phyloP scores from a whole-genome alignment of 208 protist species.

The Leishmania amazonensis region DNA sequence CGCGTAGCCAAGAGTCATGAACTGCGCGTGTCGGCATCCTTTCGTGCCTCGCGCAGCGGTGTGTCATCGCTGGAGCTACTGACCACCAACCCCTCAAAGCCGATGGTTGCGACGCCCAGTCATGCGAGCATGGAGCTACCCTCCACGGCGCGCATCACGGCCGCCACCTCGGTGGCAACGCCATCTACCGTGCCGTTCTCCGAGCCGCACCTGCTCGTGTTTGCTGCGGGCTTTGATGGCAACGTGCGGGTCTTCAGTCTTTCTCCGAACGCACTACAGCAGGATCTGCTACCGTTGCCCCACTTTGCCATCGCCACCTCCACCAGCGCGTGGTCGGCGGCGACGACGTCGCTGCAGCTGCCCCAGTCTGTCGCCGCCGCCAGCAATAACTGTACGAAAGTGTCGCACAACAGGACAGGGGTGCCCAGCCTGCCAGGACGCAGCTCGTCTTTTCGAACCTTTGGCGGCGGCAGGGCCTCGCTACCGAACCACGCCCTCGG shows the following conservation, averaged over 20 bases:
- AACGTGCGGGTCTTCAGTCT: slow-evolving; percentile 70
- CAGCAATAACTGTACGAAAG: background rate
- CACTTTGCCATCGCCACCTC: background rate
- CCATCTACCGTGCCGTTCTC: background rate
- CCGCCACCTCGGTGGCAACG: background rate
- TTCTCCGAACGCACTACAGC: background rate
- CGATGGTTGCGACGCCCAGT: background rate
- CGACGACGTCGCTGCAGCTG: background rate
- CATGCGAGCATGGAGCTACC: background rate
- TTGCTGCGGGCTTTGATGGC: slow-evolving; percentile 60
- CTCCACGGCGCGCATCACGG: background rate
- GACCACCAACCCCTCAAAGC: background rate
- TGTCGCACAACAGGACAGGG: background rate
- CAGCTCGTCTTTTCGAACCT: background rate
- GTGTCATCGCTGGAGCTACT: slow-evolving; percentile 21
- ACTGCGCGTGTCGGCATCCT: slow-evolving; percentile 22
- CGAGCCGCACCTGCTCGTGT: slow-evolving; percentile 21
- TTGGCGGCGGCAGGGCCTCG: background rate
- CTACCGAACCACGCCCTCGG: background rate
- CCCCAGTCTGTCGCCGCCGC: background rate
- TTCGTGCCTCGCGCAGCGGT: slow-evolving; percentile 23
- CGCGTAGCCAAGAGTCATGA: slow-evolving; percentile 1
- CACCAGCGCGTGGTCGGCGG: background rate
- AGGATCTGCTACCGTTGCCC: background rate
- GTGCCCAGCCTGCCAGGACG: background rate